Percentiles rank a stretch among this genome's conserved stretches.
Evolutionary conservation across 1,139 yeast genomes (phyloP).

Genomic region (Scheffersomyces quercinus): DNA sequence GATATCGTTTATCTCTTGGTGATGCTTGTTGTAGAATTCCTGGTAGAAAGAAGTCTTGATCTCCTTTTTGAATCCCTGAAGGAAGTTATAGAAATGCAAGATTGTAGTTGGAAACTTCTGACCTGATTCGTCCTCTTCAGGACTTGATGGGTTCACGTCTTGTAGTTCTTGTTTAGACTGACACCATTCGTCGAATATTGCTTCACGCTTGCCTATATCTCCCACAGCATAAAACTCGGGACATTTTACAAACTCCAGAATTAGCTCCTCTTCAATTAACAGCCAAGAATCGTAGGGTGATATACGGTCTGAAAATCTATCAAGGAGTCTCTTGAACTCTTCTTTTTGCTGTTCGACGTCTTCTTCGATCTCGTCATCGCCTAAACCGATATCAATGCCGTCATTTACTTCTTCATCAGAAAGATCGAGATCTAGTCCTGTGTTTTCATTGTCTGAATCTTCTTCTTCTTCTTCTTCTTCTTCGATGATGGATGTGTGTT

Average conservation of each 20-base stretch:
- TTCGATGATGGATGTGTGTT: constrained; percentile 1
- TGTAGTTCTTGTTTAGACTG: constrained; percentile 4
- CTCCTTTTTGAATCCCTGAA: constrained; percentile 33
- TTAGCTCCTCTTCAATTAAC: constrained; percentile 39
- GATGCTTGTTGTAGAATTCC: constrained; percentile 26
- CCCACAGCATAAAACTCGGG: constrained; percentile 33
- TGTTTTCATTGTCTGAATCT: constrained; percentile 5
- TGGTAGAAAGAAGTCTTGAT: constrained; percentile 27
- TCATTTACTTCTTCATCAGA: constrained; percentile 14
- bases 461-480: constrained; percentile 12
- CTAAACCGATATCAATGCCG: background rate
- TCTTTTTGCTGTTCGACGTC: constrained; percentile 1
- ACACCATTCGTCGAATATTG: constrained; percentile 36
- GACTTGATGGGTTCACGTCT: constrained; percentile 1
- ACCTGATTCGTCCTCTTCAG: constrained; percentile 1
- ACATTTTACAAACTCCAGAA: constrained; percentile 26
- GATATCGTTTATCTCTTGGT: constrained; percentile 14
- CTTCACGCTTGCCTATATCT: constrained; percentile 21
- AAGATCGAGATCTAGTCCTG: constrained; percentile 20
- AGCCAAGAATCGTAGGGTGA: constrained; percentile 42
- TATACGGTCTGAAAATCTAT: constrained; percentile 22
- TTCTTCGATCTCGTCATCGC: constrained; percentile 1
- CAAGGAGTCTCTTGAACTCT: constrained; percentile 26
- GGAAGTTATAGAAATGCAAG: constrained; percentile 21
- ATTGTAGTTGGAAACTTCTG: constrained; percentile 27